phyloP scores from a whole-genome alignment of 768 basidiomycete genomes.

The Leccinum pellstonianum region DNA sequence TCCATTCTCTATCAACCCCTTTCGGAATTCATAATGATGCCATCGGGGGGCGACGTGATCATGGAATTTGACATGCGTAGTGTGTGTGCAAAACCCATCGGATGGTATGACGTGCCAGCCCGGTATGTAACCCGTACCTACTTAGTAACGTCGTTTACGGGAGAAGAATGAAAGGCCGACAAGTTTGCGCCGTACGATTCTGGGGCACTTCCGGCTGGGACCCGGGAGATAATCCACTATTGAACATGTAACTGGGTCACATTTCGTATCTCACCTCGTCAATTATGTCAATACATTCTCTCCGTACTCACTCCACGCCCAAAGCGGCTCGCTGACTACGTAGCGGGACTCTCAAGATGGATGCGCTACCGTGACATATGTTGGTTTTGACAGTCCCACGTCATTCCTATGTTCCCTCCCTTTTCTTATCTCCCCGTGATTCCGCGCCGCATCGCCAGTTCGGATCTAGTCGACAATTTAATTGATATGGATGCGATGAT shows the following conservation, averaged over 20 bases:
- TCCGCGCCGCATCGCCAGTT: conserved; percentile 9
- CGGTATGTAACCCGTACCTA: neutral
- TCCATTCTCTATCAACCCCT: conserved; percentile 25
- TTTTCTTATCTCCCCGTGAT: conserved; percentile 16
- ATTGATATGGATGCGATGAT: conserved; percentile 3
- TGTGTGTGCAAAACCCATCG: neutral
- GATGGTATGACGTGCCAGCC: neutral
- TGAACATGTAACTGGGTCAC: neutral
- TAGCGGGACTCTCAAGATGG: neutral
- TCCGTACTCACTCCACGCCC: neutral
- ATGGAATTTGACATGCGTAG: conserved; percentile 11
- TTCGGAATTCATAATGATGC: conserved; percentile 20
- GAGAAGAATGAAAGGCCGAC: neutral
- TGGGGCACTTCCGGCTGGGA: conserved; percentile 12
- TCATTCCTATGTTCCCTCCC: conserved; percentile 13
- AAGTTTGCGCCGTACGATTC: conserved; percentile 16
- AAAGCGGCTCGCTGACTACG: too few relatives aligned
- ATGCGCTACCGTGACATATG: neutral
- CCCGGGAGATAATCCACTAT: conserved; percentile 12
- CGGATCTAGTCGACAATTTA: conserved; percentile 16
- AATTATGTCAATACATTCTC: neutral
- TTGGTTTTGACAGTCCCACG: conserved; percentile 21
- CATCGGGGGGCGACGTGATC: conserved; percentile 19
- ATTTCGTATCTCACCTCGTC: neutral
- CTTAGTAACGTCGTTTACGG: neutral